Conservation (phyloP, 495 filamentous ascomycete genomes). For the Neurospora sp. region DNA sequence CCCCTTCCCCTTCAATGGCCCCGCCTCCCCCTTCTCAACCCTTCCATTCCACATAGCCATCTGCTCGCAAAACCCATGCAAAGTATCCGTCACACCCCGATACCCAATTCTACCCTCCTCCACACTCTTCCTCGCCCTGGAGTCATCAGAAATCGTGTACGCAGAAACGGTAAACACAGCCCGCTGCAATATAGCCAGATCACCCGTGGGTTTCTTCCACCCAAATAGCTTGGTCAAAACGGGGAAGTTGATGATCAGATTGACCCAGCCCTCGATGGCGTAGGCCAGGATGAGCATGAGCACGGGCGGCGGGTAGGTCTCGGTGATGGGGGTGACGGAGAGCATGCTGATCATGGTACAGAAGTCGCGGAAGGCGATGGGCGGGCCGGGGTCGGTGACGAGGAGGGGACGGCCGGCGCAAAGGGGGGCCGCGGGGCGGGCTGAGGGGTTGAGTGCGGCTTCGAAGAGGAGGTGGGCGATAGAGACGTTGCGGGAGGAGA, state of each 20-base stretch:
- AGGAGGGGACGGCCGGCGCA: slow-evolving; percentile 35
- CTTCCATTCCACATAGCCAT: slow-evolving; percentile 39
- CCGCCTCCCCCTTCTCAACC: slow-evolving; percentile 2
- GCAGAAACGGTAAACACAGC: slow-evolving; percentile 34
- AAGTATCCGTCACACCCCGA: slow-evolving; percentile 27
- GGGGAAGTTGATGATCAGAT: slow-evolving; percentile 19
- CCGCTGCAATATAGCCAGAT: slow-evolving; percentile 40
- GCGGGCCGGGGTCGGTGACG: slow-evolving; percentile 30
- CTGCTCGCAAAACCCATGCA: slow-evolving; percentile 45
- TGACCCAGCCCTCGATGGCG: slow-evolving; percentile 33
- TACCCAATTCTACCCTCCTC: slow-evolving; percentile 47
- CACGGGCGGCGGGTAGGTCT: slow-evolving; percentile 28
- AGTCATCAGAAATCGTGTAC: slow-evolving; percentile 39
- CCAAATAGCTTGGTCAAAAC: slow-evolving; percentile 27
- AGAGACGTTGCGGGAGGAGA: slow-evolving; percentile 46
- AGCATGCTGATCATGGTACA: slow-evolving; percentile 16
- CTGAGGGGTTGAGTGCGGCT: slow-evolving; percentile 31
- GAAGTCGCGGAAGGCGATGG: slow-evolving; percentile 22
- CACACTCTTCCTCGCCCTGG: slow-evolving; percentile 32
- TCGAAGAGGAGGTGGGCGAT: slow-evolving; percentile 48
- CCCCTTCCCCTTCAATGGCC: neutral
- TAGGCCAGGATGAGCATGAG: slow-evolving; percentile 39
- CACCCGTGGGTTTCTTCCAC: slow-evolving; percentile 24
- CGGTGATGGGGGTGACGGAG: slow-evolving; percentile 19
- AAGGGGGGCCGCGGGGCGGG: slow-evolving; percentile 17